Base-by-base conservation (phyloP, 495 filamentous ascomycete species). In the Aspergillus kassunensis region DNA sequence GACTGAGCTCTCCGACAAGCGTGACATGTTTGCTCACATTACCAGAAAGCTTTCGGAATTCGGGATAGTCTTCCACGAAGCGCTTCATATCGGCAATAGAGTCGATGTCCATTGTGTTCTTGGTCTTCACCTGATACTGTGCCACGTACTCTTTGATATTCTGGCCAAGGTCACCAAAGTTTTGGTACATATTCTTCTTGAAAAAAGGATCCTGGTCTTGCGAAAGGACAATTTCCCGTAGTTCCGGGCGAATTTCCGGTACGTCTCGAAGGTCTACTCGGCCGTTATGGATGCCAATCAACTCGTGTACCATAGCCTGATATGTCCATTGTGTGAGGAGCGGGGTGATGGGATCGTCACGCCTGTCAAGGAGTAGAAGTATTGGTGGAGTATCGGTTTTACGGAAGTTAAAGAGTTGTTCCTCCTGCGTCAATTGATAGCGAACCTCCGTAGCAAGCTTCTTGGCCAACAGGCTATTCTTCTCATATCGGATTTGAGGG, bases 131-230 rank as follows among this genome's bases (percentile, higher is more conserved):
- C 59, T 97, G 93, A 64, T 96, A 97, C 56, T 97, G 93, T 65
- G 95, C 90, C 52, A 98, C 93, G 66, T 97, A 97, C 53, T 97
- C 91, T 65, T 97, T 97, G 66, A 97, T 97, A 63, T 96, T 97
- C 46, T 93, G 89, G 18, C 93, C 93, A 16, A 98, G 80, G 56
- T 98, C 93, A 35, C 93, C 93, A 66, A 97, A 98, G 61, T 98
- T 98, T 59, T 96, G 84, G 61, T 91, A 98, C 95, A 98, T 97
- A 66, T 98, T 98, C 73, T 96, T 97, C 71, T 97, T 96, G 73
- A 97, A 98, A 73, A 98, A 98, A 0, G 93, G 95, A 62, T 98
- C 93, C 66, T 97, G 95, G 55, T 97, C 95, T 68, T 95, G 95
- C 1, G 92, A 96, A 16, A 98, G 73, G 10, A 96, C 91, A 51